Conservation (phyloP, 768 basidiomycete genomes). For the Hygrocybe punicea region DNA sequence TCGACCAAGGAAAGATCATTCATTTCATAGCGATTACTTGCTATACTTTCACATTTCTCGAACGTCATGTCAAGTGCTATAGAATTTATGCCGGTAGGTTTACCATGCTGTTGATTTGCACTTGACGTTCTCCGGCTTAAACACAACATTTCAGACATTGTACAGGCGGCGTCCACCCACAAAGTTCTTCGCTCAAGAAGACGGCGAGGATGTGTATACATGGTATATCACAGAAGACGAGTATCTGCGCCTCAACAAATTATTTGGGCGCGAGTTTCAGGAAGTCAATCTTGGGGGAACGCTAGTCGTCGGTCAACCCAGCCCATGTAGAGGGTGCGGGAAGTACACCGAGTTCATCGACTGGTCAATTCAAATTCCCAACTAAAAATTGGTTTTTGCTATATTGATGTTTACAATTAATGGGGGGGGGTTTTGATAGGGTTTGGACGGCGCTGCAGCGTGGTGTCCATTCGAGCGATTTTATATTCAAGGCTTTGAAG, state of each 20-base stretch:
- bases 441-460: background rate
- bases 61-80: no score
- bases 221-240: constrained; percentile 1
- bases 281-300: background rate
- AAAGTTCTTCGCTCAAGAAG: background rate
- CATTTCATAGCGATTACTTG: no score
- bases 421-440: background rate
- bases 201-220: background rate
- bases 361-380: background rate
- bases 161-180: background rate
- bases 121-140: no score
- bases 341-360: constrained; percentile 1
- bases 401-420: background rate
- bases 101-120: no score
- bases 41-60: no score
- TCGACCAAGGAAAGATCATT: no score
- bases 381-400: background rate
- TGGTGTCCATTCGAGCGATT: background rate
- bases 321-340: background rate
- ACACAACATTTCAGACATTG: background rate
- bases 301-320: background rate
- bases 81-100: no score
- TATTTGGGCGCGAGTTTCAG: background rate
- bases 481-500: background rate
- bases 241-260: background rate